Conservation (phyloP, 345 rosid genomes). For the Eucalyptus regnans region DNA sequence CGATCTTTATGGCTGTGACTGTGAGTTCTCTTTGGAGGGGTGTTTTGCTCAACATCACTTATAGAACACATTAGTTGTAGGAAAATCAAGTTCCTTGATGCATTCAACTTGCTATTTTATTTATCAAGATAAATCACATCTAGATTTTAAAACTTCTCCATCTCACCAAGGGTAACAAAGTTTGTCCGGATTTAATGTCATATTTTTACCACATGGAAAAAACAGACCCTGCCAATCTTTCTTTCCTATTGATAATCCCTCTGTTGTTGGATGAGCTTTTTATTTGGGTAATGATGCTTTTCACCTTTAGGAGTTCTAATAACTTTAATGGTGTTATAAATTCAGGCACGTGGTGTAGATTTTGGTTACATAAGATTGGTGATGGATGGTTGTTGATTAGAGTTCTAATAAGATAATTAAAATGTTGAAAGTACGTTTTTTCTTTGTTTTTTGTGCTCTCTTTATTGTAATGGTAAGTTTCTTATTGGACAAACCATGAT, state of each 20-base stretch:
- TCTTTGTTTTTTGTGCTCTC: not conserved
- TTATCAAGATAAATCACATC: not conserved
- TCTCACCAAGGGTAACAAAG: not conserved
- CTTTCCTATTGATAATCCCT: not conserved
- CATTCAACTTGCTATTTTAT: not conserved
- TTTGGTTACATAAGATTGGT: not conserved
- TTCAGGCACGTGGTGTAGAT: not conserved
- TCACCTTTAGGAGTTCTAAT: not conserved
- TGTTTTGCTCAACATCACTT: not conserved
- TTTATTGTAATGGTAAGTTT: not conserved
- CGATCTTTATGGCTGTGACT: not conserved
- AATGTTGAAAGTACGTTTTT: not conserved
- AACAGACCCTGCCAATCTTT: not conserved
- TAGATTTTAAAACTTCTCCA: not conserved
- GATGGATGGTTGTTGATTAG: not conserved
- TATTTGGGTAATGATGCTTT: not conserved
- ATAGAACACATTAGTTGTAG: not conserved
- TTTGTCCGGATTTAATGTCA: not conserved
- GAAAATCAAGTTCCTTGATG: not conserved
- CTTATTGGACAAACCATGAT: not conserved
- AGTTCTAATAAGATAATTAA: not conserved
- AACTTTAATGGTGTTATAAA: not conserved
- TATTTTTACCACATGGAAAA: not conserved
- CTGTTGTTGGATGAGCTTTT: not conserved
- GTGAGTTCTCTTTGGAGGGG: not conserved